These are phyloP conservation scores for Neurospora africana DNA, from an alignment of 495 filamentous ascomycete species.

Conservation along the genomic window DNA sequence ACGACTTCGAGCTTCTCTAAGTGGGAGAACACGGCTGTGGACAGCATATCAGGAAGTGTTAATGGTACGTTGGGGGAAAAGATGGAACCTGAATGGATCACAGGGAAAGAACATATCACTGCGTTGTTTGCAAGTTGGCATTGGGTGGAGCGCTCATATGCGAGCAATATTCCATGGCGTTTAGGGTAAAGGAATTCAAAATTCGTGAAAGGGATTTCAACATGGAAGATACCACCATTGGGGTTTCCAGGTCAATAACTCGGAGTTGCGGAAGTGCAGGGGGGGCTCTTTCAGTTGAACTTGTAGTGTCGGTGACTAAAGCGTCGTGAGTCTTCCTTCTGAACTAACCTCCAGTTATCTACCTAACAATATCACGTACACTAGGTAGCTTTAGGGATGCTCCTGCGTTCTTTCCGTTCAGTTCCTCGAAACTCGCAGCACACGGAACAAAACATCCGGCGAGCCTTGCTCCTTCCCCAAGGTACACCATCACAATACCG, in stretches of 20 bases:
- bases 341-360: background rate
- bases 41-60: background rate
- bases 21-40: background rate
- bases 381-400: background rate
- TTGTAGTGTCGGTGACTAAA: background rate
- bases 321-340: background rate
- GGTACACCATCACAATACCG: background rate
- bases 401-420: background rate
- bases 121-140: background rate
- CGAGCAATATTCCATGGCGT: background rate
- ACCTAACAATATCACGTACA: background rate
- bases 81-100: background rate
- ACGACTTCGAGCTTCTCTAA: constrained; percentile 89
- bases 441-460: background rate
- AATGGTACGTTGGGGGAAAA: background rate
- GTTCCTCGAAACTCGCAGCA: background rate
- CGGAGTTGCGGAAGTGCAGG: background rate
- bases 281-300: background rate
- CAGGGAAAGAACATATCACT: background rate
- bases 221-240: background rate
- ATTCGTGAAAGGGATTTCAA: background rate
- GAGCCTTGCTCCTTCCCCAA: background rate
- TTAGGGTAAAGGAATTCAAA: background rate
- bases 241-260: background rate
- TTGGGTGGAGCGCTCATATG: background rate